phyloP scores from a whole-genome alignment of 1,284 basidiomycete genomes.

The Cutaneotrichosporon sp. region DNA sequence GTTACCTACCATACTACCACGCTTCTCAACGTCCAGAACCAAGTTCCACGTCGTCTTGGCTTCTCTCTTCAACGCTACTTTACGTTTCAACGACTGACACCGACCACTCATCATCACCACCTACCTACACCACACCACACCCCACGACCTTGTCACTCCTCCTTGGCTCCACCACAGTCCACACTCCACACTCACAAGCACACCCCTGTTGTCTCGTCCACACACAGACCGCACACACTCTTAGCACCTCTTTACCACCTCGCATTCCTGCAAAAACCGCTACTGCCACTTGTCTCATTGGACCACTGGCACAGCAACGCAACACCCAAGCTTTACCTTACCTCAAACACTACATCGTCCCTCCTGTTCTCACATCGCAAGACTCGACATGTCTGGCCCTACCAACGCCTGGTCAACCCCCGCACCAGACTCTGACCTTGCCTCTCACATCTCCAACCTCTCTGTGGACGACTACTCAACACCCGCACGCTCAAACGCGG shows the following conservation, averaged over 20 bases:
- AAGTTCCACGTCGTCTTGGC: not conserved
- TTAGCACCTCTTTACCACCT: too few species aligned
- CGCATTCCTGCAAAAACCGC: too few species aligned
- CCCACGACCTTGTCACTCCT: not conserved
- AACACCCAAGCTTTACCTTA: too few species aligned
- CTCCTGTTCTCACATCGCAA: not conserved
- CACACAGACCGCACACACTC: too few species aligned
- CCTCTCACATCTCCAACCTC: slow-evolving; percentile 7
- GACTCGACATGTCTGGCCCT: slow-evolving; percentile 4
- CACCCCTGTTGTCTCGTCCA: too few species aligned
- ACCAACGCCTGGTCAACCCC: slow-evolving; percentile 7
- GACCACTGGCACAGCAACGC: too few species aligned
- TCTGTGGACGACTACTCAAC: slow-evolving; percentile 10
- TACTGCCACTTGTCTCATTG: too few species aligned
- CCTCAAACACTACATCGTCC: not conserved
- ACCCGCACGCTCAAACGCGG: not conserved
- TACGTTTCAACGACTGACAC: not conserved
- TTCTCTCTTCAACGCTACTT: too few species aligned
- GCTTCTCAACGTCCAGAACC: too few species aligned
- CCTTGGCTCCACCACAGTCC: too few species aligned
- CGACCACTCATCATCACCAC: not conserved
- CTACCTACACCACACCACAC: not conserved
- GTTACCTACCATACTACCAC: too few species aligned
- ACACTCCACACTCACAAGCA: too few species aligned
- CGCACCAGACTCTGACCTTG: slow-evolving; percentile 5